Base-by-base conservation (phyloP, 768 basidiomycete genomes). In the Paxillus involutus region DNA sequence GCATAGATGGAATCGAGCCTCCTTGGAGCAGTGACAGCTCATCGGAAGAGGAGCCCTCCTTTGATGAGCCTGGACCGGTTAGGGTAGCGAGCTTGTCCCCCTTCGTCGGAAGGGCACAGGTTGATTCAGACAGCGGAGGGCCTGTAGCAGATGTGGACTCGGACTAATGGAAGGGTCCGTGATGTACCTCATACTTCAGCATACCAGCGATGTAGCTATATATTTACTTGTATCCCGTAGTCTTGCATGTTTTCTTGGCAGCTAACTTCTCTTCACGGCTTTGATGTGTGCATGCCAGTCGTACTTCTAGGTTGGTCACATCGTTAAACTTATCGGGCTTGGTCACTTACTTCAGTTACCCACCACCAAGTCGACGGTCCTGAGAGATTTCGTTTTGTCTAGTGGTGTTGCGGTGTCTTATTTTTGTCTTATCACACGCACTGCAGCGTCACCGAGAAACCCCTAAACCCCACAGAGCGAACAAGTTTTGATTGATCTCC, bases 21-120 rank as follows among this genome's bases (percentile, higher is more conserved):
- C 63, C 64, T 2, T 85, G 83, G 82, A 82, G 82, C 59, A 86
- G 80, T 48, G 83, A 85, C 61, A 84, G 78, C 50, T 84, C 83
- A 11, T 81, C 80, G 14, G 83, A 80, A 33, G 79, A 77, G 46
- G 74, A 71, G 41, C 47, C 65, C 12, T 52, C 60, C 3, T 42
- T 58, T 13, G 52, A 59, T 40, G 61, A 64, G 17, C 56, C 52
- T 10, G 61, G 49, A 42, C 44, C 41, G 16, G 9, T 32, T 26
- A 44, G 57, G 24, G 30, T 49, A 54, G 48, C 59, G 39, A 51
- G 53, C 17, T 42, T 58, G 48, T 52, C 45, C 44, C 37, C 49
- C n/a, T n/a, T 41, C 10, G 40, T 35, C 39, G 55, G 43, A 49
- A 55, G 57, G 24, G 14, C 49, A 7, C 55, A 47, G 39, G 49